Percentiles rank a stretch among this genome's conserved stretches.
Evolutionary conservation across 2,329 filamentous ascomycete genomes (phyloP).

Genomic region (Fusarium algeriense): DNA sequence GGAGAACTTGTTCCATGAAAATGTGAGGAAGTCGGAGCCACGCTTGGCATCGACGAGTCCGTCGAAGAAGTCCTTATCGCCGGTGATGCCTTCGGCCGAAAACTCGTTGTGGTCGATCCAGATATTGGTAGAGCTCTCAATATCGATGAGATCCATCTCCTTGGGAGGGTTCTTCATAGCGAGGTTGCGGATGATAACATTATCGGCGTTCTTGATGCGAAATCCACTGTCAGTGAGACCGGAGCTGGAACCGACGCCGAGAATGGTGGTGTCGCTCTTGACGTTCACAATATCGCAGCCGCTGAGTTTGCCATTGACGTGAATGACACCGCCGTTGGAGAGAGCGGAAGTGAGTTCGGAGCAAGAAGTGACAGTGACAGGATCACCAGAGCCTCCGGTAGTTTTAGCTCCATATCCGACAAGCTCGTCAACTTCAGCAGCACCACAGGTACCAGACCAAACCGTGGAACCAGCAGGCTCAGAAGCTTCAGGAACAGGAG

Average conservation of each 20-base stretch:
- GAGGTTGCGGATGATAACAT: slow-evolving; percentile 66
- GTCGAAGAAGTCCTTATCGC: slow-evolving; percentile 72
- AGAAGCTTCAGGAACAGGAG: slow-evolving; percentile 4
- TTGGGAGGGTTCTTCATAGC: slow-evolving; percentile 59
- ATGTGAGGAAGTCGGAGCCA: slow-evolving; percentile 65
- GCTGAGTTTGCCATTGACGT: slow-evolving; percentile 57
- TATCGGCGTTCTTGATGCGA: slow-evolving; percentile 58
- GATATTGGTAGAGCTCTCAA: slow-evolving; percentile 58
- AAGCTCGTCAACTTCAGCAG: slow-evolving; percentile 35
- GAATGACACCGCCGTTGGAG: slow-evolving; percentile 56
- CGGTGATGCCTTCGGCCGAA: slow-evolving; percentile 60
- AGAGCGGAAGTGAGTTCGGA: slow-evolving; percentile 56
- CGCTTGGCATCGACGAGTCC: slow-evolving; percentile 70
- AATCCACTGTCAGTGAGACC: slow-evolving; percentile 56
- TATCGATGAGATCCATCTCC: slow-evolving; percentile 60
- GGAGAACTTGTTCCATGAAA: slow-evolving; percentile 46
- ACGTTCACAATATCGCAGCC: slow-evolving; percentile 57
- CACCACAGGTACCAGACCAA: slow-evolving; percentile 33
- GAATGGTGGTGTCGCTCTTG: slow-evolving; percentile 61
- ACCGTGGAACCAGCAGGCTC: neutral
- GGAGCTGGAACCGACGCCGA: slow-evolving; percentile 59
- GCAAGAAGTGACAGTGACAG: slow-evolving; percentile 60
- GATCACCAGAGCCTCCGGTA: slow-evolving; percentile 59
- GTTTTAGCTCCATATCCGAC: slow-evolving; percentile 54
- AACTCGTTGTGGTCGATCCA: slow-evolving; percentile 72